A percentile compares a stretch with the other conserved stretches of the same genome.
Conservation (phyloP, 306 rosid species). For the Cajanus cajan region DNA sequence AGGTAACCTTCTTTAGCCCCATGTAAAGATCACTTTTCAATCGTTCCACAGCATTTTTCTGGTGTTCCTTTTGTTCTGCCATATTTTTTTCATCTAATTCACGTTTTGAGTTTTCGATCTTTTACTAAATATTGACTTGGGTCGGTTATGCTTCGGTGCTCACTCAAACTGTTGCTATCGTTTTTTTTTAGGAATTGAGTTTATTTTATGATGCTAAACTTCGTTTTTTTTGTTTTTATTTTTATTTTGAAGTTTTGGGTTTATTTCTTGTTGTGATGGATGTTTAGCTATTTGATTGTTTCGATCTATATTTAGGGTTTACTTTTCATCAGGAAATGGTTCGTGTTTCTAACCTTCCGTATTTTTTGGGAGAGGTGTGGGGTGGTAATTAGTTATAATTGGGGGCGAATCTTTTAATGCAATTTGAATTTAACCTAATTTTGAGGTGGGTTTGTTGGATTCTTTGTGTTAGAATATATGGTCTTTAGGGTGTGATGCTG, state of each 20-base stretch:
- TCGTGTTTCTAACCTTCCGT: neutral
- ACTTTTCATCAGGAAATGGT: neutral
- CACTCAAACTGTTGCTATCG: neutral
- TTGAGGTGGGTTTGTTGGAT: slow-evolving; percentile 8
- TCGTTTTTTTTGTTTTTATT: neutral
- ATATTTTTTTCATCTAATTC: slow-evolving; percentile 4
- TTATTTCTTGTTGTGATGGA: neutral
- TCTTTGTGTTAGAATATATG: neutral
- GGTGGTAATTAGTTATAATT: slow-evolving; percentile 18
- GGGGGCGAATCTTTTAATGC: neutral
- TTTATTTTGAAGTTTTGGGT: neutral
- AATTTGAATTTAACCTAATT: slow-evolving; percentile 19
- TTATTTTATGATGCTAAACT: slow-evolving; percentile 12
- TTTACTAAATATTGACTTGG: slow-evolving; percentile 29
- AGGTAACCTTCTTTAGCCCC: slow-evolving; percentile 35
- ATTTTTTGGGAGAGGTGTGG: neutral
- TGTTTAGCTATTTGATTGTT: neutral
- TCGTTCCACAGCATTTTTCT: slow-evolving; percentile 33
- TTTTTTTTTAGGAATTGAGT: slow-evolving; percentile 9
- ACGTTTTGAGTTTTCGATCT: slow-evolving; percentile 20
- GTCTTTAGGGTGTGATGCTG: slow-evolving; percentile 23
- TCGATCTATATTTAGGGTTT: slow-evolving; percentile 33
- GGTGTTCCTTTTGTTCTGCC: slow-evolving; percentile 25
- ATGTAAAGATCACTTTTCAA: slow-evolving; percentile 4
- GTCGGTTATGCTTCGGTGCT: slow-evolving; percentile 12